These are phyloP conservation scores for Melampsora americana DNA, from an alignment of 1,284 basidiomycete genomes.

Conservation along the genomic window DNA sequence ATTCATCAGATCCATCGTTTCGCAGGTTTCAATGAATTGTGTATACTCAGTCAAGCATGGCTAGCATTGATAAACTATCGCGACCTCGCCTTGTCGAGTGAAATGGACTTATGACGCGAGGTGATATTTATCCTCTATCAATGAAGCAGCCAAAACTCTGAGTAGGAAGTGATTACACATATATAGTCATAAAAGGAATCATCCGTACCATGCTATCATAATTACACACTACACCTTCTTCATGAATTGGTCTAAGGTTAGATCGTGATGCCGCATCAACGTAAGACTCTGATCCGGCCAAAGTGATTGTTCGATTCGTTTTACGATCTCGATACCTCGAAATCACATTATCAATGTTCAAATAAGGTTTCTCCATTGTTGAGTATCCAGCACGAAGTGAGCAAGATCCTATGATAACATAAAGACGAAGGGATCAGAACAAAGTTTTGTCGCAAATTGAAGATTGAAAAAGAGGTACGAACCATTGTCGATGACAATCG, in stretches of 20 bases:
- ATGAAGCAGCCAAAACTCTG: constrained; percentile 23
- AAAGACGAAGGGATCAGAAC: background rate
- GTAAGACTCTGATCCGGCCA: constrained; percentile 81
- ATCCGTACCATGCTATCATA: constrained; percentile 79
- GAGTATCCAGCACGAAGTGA: constrained; percentile 84
- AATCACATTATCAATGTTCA: constrained; percentile 70
- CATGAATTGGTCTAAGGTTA: constrained; percentile 76
- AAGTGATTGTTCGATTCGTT: constrained; percentile 69
- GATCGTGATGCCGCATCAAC: constrained; percentile 74
- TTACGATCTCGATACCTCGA: constrained; percentile 84
- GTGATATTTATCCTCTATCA: background rate
- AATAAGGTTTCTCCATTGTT: constrained; percentile 52
- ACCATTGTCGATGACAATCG: constrained; percentile 89
- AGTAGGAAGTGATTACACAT: constrained; percentile 38
- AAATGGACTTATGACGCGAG: background rate
- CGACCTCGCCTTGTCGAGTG: background rate
- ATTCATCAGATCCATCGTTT: background rate
- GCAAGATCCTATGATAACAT: constrained; percentile 62
- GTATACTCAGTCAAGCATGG: background rate
- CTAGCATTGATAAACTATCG: background rate
- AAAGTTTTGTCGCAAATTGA: background rate
- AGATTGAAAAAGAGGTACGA: constrained; percentile 40
- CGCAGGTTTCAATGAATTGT: background rate
- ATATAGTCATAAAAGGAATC: background rate
- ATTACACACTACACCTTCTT: constrained; percentile 82